Percentiles rank a stretch among this genome's conserved stretches.
Evolutionary conservation across 116 monocot genomes (phyloP).

Genomic region (Dioscorea cayenensis): DNA sequence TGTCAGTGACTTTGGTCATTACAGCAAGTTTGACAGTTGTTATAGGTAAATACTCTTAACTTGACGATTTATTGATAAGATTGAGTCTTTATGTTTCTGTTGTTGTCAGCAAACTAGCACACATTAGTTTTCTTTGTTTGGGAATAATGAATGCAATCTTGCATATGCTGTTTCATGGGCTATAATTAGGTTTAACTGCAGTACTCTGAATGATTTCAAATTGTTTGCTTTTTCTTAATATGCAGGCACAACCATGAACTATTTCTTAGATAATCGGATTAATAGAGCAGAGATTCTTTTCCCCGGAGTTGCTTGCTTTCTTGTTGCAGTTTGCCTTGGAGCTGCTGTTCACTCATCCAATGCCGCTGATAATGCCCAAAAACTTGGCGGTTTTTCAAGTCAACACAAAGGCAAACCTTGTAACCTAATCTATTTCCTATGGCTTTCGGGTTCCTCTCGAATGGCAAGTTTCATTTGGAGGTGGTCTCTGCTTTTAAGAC

Average conservation of each 20-base stretch:
- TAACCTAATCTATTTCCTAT: neutral
- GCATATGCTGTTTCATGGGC: neutral
- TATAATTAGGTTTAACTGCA: neutral
- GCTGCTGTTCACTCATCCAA: conserved; percentile 94
- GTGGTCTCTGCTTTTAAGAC: too few species aligned
- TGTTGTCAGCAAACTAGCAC: neutral
- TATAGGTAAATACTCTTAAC: conserved; percentile 33
- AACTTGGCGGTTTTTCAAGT: conserved; percentile 40
- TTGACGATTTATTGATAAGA: neutral
- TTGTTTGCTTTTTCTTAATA: conserved; percentile 1
- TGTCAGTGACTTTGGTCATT: conserved; percentile 88
- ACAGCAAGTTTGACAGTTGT: conserved; percentile 80
- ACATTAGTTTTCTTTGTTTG: too few species aligned
- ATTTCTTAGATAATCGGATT: conserved; percentile 82
- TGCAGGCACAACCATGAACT: conserved; percentile 90
- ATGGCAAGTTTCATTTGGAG: neutral
- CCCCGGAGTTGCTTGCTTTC: conserved; percentile 90
- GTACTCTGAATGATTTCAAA: neutral
- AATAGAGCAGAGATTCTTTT: conserved; percentile 94
- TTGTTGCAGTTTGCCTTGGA: conserved; percentile 87
- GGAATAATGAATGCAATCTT: too few species aligned
- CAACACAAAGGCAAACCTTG: conserved; percentile 9
- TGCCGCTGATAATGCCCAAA: conserved; percentile 70
- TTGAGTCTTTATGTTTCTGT: neutral
- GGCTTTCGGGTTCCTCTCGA: neutral